phyloP scores from a whole-genome alignment of 2,329 filamentous ascomycete species.

The Polytolypa hystricis region DNA sequence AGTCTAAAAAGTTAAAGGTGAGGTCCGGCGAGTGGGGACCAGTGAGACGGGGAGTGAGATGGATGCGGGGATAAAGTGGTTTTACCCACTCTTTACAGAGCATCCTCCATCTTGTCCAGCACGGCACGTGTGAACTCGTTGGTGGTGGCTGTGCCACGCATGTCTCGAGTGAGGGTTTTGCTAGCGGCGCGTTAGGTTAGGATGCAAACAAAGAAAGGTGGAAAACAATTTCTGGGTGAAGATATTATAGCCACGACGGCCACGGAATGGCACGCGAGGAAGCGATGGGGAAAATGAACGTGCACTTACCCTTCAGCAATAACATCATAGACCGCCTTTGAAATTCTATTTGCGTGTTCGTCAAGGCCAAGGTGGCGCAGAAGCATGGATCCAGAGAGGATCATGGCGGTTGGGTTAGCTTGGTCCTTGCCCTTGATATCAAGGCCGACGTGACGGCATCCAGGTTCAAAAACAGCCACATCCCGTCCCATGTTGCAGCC shows the following conservation, averaged over 20 bases:
- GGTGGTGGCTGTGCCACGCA: conserved; percentile 83
- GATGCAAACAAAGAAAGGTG: no score
- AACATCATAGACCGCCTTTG: conserved; percentile 63
- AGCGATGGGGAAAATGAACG: no score
- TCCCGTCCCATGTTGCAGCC: conserved; percentile 99
- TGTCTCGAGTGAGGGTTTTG: conserved; percentile 81
- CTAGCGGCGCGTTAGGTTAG: no score
- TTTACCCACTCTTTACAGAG: conserved; percentile 40
- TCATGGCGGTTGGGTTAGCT: conserved; percentile 92
- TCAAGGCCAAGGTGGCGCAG: conserved; percentile 93
- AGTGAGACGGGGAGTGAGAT: no score
- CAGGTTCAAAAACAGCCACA: conserved; percentile 95
- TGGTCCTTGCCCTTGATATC: conserved; percentile 99
- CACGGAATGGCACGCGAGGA: no score
- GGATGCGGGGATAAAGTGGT: no score
- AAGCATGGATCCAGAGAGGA: conserved; percentile 94
- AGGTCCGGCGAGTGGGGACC: no score
- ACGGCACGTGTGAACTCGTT: conserved; percentile 93
- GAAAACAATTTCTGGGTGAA: no score
- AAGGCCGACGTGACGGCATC: conserved; percentile 96
- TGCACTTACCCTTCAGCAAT: conserved; percentile 77
- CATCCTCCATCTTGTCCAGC: conserved; percentile 82
- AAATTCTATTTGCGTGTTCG: conserved; percentile 96
- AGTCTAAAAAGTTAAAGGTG: no score
- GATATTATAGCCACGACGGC: no score